A percentile compares a stretch with the other conserved stretches of the same genome.
These are phyloP conservation scores for Botrytis hyacinthi DNA, from an alignment of 2,329 filamentous ascomycete genomes.

Conservation along the genomic window DNA sequence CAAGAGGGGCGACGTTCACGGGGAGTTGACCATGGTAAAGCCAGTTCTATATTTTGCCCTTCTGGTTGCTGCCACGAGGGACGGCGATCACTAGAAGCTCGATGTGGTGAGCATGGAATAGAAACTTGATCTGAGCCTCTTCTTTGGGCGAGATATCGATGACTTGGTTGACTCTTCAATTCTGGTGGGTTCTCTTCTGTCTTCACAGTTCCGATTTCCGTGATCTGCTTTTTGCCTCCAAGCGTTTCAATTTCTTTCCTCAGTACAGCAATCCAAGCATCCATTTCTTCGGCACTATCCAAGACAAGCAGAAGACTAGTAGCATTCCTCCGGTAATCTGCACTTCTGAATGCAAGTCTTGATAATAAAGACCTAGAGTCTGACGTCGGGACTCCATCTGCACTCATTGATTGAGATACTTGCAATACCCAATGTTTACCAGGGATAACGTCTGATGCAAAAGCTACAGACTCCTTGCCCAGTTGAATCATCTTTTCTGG, in stretches of 20 bases:
- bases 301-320: conserved; percentile 71
- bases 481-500: conserved; percentile 74
- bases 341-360: conserved; percentile 58
- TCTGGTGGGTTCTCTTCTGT: conserved; percentile 40
- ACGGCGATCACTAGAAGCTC: conserved; percentile 23
- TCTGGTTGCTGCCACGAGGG: conserved; percentile 22
- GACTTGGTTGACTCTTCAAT: conserved; percentile 33
- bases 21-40: conserved; percentile 12
- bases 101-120: conserved; percentile 27
- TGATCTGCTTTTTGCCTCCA: conserved; percentile 62
- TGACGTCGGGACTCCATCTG: conserved; percentile 50
- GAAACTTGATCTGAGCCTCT: conserved; percentile 30
- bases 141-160: conserved; percentile 31
- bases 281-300: conserved; percentile 71
- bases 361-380: conserved; percentile 63
- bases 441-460: conserved; percentile 76
- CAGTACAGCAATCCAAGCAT: conserved; percentile 68
- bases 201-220: conserved; percentile 57
- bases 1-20: conserved; percentile 4
- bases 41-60: conserved; percentile 1
- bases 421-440: conserved; percentile 79
- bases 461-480: conserved; percentile 72
- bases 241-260: conserved; percentile 68
- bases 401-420: conserved; percentile 64
- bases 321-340: conserved; percentile 53